Conservation (phyloP, 768 basidiomycete species). For the Hydnum rufescens region DNA sequence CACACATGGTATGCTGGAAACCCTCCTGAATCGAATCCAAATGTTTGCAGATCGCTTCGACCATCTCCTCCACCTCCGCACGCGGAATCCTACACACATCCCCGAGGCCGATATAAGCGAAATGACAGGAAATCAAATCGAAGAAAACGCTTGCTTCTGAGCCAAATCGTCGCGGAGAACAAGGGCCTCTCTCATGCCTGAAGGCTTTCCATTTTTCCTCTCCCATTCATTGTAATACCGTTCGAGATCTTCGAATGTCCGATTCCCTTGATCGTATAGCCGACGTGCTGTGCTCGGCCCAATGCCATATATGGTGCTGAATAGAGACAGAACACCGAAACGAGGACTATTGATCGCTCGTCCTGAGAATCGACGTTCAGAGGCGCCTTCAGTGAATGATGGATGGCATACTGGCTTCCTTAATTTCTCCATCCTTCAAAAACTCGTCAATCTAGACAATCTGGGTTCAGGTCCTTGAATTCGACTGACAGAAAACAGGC, state of each 20-base stretch:
- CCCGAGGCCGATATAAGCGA: not conserved
- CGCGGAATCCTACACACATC: constrained; percentile 38
- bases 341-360: not conserved
- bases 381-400: not conserved
- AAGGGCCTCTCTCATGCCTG: not conserved
- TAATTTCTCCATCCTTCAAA: constrained; percentile 30
- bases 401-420: constrained; percentile 32
- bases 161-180: not conserved
- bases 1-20: constrained; percentile 55
- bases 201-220: not conserved
- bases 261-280: constrained; percentile 35
- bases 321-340: constrained; percentile 14
- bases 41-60: constrained; percentile 43
- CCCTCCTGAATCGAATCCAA: constrained; percentile 41
- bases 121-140: constrained; percentile 3
- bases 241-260: constrained; percentile 43
- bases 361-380: not conserved
- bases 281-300: constrained; percentile 48
- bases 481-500: constrained; percentile 5
- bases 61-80: constrained; percentile 60
- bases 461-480: not conserved
- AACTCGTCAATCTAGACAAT: constrained; percentile 40
- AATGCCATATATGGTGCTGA: constrained; percentile 51
- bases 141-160: not conserved
- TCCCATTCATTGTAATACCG: constrained; percentile 40